Evolutionary conservation across 805 yeast species (phyloP).

Genomic region (Candida hispaniensis): DNA sequence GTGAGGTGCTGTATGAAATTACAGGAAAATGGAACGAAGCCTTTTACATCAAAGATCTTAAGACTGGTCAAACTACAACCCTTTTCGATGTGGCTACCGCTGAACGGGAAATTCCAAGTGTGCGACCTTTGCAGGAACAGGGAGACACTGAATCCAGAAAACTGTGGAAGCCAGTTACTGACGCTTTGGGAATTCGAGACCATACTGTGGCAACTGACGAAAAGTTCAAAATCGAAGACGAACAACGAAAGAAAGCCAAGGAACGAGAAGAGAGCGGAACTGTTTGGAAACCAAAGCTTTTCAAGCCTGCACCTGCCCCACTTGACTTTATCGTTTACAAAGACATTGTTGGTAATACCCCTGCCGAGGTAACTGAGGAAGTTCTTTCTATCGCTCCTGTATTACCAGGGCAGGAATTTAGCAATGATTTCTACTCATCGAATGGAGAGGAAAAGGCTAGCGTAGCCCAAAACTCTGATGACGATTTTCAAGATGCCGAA

Average conservation of each 20-base stretch:
- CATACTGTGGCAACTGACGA: conserved; percentile 82
- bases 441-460: no score
- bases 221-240: conserved; percentile 74
- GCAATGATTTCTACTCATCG: no score
- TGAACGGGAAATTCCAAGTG: conserved; percentile 48
- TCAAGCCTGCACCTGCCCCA: conserved; percentile 37
- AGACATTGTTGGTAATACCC: conserved; percentile 44
- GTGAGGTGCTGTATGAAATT: conserved; percentile 51
- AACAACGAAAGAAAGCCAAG: conserved; percentile 68
- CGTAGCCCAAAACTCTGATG: no score
- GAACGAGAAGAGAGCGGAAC: conserved; percentile 66
- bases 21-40: conserved; percentile 91
- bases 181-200: conserved; percentile 68
- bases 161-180: conserved; percentile 73
- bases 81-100: conserved; percentile 55
- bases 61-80: conserved; percentile 38
- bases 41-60: conserved; percentile 52
- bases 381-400: conserved; percentile 65
- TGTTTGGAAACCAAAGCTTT: conserved; percentile 71
- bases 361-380: conserved; percentile 42
- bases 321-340: conserved; percentile 60
- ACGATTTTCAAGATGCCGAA: no score
- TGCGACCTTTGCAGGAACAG: conserved; percentile 71
- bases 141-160: conserved; percentile 69
- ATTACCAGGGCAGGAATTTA: conserved; percentile 67